These are phyloP conservation scores for Clohesyomyces aquaticus DNA, from an alignment of 495 filamentous ascomycete genomes.

Conservation along the genomic window DNA sequence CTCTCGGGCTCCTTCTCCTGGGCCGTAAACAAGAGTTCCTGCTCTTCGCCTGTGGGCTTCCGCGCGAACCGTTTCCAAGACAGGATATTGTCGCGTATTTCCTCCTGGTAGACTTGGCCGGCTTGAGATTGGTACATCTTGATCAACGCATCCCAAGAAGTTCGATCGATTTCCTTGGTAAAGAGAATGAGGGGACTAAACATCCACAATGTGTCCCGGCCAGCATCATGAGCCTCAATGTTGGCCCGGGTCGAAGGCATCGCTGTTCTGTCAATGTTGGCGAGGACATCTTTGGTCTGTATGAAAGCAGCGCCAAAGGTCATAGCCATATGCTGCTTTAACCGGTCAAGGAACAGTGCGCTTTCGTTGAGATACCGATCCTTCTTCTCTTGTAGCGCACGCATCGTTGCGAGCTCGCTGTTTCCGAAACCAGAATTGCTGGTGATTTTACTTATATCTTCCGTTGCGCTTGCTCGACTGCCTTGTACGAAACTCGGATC, in stretches of 20 bases:
- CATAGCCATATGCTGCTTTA: constrained; percentile 78
- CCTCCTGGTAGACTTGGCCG: constrained; percentile 75
- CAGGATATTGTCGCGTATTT: constrained; percentile 76
- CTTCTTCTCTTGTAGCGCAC: constrained; percentile 89
- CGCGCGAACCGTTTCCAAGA: constrained; percentile 82
- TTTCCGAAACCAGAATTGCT: constrained; percentile 67
- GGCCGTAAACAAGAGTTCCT: constrained; percentile 83
- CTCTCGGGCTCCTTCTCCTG: constrained; percentile 81
- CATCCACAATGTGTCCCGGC: constrained; percentile 70
- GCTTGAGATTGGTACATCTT: constrained; percentile 77
- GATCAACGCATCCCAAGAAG: constrained; percentile 79
- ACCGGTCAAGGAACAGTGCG: constrained; percentile 69
- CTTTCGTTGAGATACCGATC: constrained; percentile 79
- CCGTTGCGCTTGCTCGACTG: constrained; percentile 11
- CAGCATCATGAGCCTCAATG: constrained; percentile 55
- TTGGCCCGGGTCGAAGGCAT: constrained; percentile 54
- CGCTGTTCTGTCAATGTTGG: constrained; percentile 42
- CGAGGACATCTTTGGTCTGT: constrained; percentile 62
- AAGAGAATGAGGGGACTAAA: constrained; percentile 86
- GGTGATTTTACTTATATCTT: constrained; percentile 23
- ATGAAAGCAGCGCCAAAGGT: constrained; percentile 76
- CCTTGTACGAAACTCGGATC: constrained; percentile 66
- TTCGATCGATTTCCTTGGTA: constrained; percentile 74
- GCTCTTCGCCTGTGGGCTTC: constrained; percentile 82
- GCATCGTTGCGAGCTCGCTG: constrained; percentile 87